phyloP scores from a whole-genome alignment of 129 eudicot species.

The Centrapalus pauciflorus region DNA sequence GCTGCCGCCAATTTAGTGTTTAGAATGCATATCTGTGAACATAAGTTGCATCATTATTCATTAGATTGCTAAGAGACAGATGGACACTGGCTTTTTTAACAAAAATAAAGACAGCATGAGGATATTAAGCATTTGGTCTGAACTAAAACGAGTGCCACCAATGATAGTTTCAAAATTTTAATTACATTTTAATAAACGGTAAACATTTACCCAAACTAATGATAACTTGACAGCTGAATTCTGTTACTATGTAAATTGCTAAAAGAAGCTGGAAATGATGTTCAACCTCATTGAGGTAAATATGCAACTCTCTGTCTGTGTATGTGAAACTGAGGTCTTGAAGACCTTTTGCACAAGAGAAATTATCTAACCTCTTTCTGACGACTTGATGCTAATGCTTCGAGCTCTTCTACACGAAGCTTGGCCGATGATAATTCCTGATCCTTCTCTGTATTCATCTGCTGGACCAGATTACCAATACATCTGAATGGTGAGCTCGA shows the following conservation, averaged over 20 bases:
- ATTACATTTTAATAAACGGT: background rate
- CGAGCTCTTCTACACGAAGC: conserved; percentile 66
- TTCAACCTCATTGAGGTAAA: background rate
- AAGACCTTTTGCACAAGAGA: conserved; percentile 2
- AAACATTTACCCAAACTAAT: background rate
- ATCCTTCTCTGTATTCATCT: conserved; percentile 78
- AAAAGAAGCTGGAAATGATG: background rate
- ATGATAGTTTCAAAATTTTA: background rate
- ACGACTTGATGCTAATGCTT: conserved; percentile 52
- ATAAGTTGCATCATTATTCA: conserved; percentile 5
- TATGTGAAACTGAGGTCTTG: background rate
- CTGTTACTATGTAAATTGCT: background rate
- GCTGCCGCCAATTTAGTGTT: conserved; percentile 73
- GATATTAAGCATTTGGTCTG: background rate
- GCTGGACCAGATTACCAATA: conserved; percentile 73
- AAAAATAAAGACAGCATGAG: background rate
- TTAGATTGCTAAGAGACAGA: background rate
- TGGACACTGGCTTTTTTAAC: background rate
- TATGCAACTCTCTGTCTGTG: background rate
- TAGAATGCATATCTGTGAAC: conserved; percentile 56
- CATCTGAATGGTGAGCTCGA: conserved; percentile 93
- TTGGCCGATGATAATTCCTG: conserved; percentile 58
- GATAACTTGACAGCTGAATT: background rate
- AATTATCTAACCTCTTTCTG: conserved; percentile 60
- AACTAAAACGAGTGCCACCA: too few species aligned